phyloP scores from a whole-genome alignment of 1,139 yeast genomes.

The Sugiyamaella castrensis region DNA sequence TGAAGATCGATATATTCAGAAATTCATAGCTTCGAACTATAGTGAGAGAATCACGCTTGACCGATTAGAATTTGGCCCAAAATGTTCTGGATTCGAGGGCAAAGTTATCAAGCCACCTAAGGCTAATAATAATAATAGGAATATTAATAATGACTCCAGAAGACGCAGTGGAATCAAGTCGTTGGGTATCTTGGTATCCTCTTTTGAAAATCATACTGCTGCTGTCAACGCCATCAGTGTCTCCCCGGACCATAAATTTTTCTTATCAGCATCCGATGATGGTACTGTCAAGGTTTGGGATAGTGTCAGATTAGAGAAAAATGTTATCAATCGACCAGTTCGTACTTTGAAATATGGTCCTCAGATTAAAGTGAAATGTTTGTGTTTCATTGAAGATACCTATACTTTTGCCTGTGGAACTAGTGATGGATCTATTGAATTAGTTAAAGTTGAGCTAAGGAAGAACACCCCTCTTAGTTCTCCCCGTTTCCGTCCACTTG shows the following conservation, averaged over 20 bases:
- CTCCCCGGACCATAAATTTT: slow-evolving; percentile 58
- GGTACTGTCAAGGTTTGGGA: slow-evolving; percentile 84
- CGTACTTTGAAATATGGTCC: slow-evolving; percentile 31
- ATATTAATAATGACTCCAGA: neutral
- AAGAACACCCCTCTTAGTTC: slow-evolving; percentile 30
- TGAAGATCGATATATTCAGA: slow-evolving; percentile 57
- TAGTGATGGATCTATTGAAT: slow-evolving; percentile 56
- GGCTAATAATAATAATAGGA: neutral
- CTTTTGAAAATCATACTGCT: slow-evolving; percentile 52
- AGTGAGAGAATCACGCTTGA: slow-evolving; percentile 54
- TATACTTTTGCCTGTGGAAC: slow-evolving; percentile 69
- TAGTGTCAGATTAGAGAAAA: slow-evolving; percentile 57
- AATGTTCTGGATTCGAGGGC: slow-evolving; percentile 13
- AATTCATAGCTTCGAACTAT: slow-evolving; percentile 51
- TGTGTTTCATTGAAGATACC: slow-evolving; percentile 54
- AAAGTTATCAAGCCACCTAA: neutral
- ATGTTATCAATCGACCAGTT: slow-evolving; percentile 59
- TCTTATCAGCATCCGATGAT: slow-evolving; percentile 73
- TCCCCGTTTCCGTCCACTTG: slow-evolving; percentile 37
- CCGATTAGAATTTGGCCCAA: slow-evolving; percentile 67
- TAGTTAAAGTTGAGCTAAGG: slow-evolving; percentile 56
- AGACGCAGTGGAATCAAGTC: slow-evolving; percentile 28
- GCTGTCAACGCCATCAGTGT: slow-evolving; percentile 56
- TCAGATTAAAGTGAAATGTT: slow-evolving; percentile 31
- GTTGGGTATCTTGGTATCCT: slow-evolving; percentile 56